phyloP scores from a whole-genome alignment of 805 yeast species.

The Kregervanrija delftensis region DNA sequence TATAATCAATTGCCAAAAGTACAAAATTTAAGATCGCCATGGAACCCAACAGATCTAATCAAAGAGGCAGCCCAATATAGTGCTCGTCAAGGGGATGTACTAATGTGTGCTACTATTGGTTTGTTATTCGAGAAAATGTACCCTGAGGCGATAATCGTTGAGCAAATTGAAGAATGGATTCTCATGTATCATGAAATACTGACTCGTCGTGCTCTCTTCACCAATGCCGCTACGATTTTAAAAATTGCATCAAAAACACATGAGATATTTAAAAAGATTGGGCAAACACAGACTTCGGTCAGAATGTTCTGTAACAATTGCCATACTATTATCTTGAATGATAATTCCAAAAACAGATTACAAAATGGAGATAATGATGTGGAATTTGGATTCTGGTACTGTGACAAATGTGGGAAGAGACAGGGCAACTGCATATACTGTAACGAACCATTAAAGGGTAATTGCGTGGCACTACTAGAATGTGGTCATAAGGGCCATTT shows the following conservation, averaged over 20 bases:
- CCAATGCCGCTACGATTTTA: slow-evolving; percentile 50
- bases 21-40: slow-evolving; percentile 33
- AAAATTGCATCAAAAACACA: slow-evolving; percentile 29
- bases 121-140: slow-evolving; percentile 42
- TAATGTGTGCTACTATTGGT: slow-evolving; percentile 52
- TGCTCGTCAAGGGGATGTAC: slow-evolving; percentile 54
- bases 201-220: slow-evolving; percentile 43
- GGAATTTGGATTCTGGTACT: slow-evolving; percentile 75
- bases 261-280: slow-evolving; percentile 28
- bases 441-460: slow-evolving; percentile 67
- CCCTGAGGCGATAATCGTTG: slow-evolving; percentile 22
- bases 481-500: slow-evolving; percentile 91
- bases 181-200: slow-evolving; percentile 48
- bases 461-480: slow-evolving; percentile 48
- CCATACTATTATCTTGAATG: slow-evolving; percentile 52
- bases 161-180: slow-evolving; percentile 48
- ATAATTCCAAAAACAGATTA: slow-evolving; percentile 36
- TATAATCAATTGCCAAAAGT: slow-evolving; percentile 2
- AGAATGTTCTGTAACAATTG: slow-evolving; percentile 60
- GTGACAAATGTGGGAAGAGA: slow-evolving; percentile 57
- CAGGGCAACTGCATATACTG: slow-evolving; percentile 75
- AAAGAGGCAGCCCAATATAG: slow-evolving; percentile 48
- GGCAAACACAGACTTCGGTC: slow-evolving; percentile 34
- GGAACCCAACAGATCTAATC: slow-evolving; percentile 49
- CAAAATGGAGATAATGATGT: slow-evolving; percentile 18